A percentile compares a stretch with the other conserved stretches of the same genome.
These are phyloP conservation scores for Termitomyces sp. DNA, from an alignment of 1,284 basidiomycete genomes.

Conservation along the genomic window DNA sequence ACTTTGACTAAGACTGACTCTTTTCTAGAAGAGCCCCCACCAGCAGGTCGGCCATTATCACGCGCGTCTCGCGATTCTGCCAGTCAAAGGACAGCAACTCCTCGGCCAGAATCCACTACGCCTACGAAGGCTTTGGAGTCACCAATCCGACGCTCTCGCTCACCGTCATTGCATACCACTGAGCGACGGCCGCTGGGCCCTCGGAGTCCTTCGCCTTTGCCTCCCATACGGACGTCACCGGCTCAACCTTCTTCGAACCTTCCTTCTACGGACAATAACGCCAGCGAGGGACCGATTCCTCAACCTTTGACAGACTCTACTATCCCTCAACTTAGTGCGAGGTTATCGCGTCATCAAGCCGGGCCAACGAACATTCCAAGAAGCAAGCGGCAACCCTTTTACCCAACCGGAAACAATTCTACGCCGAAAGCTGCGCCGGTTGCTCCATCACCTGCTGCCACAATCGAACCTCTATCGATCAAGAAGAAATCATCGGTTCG, in stretches of 20 bases:
- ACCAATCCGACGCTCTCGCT: constrained; percentile 31
- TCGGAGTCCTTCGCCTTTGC: constrained; percentile 63
- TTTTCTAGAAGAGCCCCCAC: constrained; percentile 54
- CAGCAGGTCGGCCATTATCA: constrained; percentile 47
- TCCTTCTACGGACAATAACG: constrained; percentile 39
- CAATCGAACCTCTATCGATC: constrained; percentile 69
- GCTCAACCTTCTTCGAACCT: constrained; percentile 24
- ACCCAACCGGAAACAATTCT: constrained; percentile 41
- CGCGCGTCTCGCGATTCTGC: constrained; percentile 40
- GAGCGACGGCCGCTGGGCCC: constrained; percentile 67
- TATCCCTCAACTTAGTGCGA: constrained; percentile 28
- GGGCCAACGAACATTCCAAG: constrained; percentile 52
- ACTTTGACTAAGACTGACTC: constrained; percentile 2
- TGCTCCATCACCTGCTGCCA: constrained; percentile 24
- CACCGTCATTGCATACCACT: constrained; percentile 37
- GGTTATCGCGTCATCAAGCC: constrained; percentile 23
- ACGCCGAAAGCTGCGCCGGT: constrained; percentile 39
- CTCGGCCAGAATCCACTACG: constrained; percentile 31
- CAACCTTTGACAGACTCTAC: constrained; percentile 17
- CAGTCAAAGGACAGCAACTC: constrained; percentile 36
- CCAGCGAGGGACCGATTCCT: constrained; percentile 28
- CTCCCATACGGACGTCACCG: constrained; percentile 36
- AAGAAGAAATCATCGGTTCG: constrained; percentile 71
- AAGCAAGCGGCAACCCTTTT: constrained; percentile 62
- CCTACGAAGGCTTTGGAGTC: constrained; percentile 28